Evolutionary conservation across 495 filamentous ascomycete species (phyloP), one percentile per base, ranked within the genome.

Genomic region (Acidomyces sp.): DNA sequence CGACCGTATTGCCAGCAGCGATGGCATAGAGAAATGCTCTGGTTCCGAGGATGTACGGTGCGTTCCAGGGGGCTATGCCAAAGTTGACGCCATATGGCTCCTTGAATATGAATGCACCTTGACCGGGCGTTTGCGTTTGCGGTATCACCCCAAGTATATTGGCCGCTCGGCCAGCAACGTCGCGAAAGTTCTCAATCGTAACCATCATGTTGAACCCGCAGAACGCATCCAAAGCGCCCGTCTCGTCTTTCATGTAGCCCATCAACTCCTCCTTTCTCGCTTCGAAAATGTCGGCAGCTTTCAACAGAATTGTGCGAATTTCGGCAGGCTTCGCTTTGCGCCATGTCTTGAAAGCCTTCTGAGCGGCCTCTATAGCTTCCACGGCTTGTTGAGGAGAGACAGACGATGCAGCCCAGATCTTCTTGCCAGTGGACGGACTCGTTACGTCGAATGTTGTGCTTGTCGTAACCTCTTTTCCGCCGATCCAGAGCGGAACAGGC

Each of bases 31-130:
- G 62, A 15, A 86, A 58, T 1, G 83, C 66, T 19, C 51, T 51
- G 17, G 45, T 16, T 6, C 54, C 61, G 32, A 62, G 45, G 47
- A 63, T 61, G 30, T 53, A 60, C 13, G 56, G 63, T 10, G 60
- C 55, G 40, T 61, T 62, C 59, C 87, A 93, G 21, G 87, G 85
- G 15, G 83, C 85, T 59, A 92, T 84, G 21, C 71, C 75, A 11
- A 94, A 63, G 2, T 87, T 61, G 19, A 90, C 84, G 15, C 85
- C 85, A 49, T 75, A 85, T 3, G 85, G 85, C 57, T 92, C 80
- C 51, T 78, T 81, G 34, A 75, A 61, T n/a, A 93, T 62, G 52
- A 93, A 65, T 0, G 80, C 78, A n/a, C 67, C 65, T 27, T 63
- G 64, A 5, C 69, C 70, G n/a, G 71, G 62, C 16, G 74, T 56